Base-by-base conservation (phyloP, 73 alveolate species). In the Paramecium pentaurelia region DNA sequence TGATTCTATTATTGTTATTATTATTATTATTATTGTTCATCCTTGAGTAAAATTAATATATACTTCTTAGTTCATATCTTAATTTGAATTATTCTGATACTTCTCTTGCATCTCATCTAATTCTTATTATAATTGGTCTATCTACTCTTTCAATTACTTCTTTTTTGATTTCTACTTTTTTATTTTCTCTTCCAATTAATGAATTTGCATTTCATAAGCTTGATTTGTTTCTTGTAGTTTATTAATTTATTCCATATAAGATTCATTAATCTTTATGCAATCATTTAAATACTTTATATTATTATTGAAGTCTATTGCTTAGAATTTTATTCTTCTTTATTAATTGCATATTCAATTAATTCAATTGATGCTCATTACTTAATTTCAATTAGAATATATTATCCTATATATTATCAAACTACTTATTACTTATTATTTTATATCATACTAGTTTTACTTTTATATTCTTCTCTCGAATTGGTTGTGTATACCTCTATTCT, bases 301-400 rank as follows among this genome's bases (percentile, higher is more conserved):
- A 47, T 47, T 40, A 32, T 47, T 49, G 36, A 40, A 80, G 91
- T 80, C 75, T 40, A 34, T 42, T 25, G 73, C 42, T 80, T 8
- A 80, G 91, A 40, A 80, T 20, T 80, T 80, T 80, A 47, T 80
- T 80, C 58, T 80, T 80, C 16, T 34, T 44, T 11, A 80, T 80
- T 44, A 80, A 47, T 80, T 80, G 77, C 87, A 73, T 73, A 38
- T 73, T 73, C 32, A 73, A 37, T 73, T 73, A 40, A 38, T 73
- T 73, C 27, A 73, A 73, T 18, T 34, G 28, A 34, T 64, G 27
- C 11, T 64, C 84, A 64, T 64, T 64, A 64, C 22, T 64, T 34
- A 64, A 34, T 64, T 64, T 64, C 47, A 64, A 34, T 64, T 64
- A 28, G 27, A 64, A 64, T 12, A 64, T 64, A 9, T 28, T 64